phyloP scores from a whole-genome alignment of 345 rosid species.

The Euphorbia pulcherrima region DNA sequence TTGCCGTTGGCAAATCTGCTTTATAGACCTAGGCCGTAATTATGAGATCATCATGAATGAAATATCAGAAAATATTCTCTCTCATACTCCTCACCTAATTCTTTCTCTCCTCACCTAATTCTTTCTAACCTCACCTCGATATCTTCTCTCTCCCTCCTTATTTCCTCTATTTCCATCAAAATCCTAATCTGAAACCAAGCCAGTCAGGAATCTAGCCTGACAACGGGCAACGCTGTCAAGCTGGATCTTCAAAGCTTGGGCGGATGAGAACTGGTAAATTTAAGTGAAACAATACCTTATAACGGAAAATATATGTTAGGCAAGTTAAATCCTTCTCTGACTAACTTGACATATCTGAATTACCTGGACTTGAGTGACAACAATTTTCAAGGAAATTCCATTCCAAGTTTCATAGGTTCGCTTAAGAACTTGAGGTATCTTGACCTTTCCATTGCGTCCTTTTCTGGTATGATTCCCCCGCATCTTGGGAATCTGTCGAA shows the following conservation, averaged over 20 bases:
- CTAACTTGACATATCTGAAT: slow-evolving; percentile 14
- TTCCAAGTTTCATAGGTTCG: slow-evolving; percentile 24
- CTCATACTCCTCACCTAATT: too few relatives aligned
- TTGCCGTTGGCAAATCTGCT: too few relatives aligned
- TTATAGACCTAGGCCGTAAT: too few relatives aligned
- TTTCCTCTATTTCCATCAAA: too few relatives aligned
- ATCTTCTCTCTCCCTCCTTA: too few relatives aligned
- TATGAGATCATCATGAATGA: too few relatives aligned
- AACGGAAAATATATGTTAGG: slow-evolving; percentile 4
- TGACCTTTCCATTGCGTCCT: slow-evolving; percentile 21
- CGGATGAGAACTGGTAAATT: too few relatives aligned
- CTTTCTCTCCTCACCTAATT: too few relatives aligned
- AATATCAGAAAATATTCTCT: too few relatives aligned
- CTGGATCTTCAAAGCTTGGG: slow-evolving; percentile 3
- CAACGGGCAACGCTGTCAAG: slow-evolving; percentile 16
- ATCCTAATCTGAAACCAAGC: too few relatives aligned
- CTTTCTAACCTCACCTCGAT: too few relatives aligned
- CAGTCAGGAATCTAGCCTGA: too few relatives aligned
- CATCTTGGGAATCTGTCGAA: slow-evolving; percentile 28
- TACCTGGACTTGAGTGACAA: slow-evolving; percentile 29
- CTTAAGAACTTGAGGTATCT: slow-evolving; percentile 19
- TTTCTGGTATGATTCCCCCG: slow-evolving; percentile 19
- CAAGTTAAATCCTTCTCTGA: slow-evolving; percentile 24
- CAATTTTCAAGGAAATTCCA: slow-evolving; percentile 16
- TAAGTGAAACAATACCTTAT: background rate